Conservation (phyloP, 495 filamentous ascomycete species). For the Xylaria curta region DNA sequence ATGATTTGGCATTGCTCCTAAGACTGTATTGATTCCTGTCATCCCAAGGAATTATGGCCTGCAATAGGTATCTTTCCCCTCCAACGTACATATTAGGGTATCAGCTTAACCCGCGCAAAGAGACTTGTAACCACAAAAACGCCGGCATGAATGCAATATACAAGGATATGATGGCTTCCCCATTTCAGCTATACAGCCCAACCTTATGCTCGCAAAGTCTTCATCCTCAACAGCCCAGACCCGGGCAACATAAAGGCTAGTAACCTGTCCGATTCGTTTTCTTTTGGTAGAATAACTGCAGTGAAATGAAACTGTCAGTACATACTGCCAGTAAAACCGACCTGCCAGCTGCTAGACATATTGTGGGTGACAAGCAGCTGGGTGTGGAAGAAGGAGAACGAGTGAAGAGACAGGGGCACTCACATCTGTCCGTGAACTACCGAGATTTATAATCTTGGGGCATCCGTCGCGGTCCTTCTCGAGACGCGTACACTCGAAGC, state of each 20-base stretch:
- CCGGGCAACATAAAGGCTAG: conserved; percentile 49
- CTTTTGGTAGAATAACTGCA: conserved; percentile 59
- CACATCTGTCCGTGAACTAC: conserved; percentile 92
- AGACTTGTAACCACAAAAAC: conserved; percentile 33
- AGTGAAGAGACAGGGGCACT: conserved; percentile 41
- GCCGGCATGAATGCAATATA: conserved; percentile 35
- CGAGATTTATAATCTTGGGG: conserved; percentile 99
- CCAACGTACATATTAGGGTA: conserved; percentile 17
- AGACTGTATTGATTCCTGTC: not conserved
- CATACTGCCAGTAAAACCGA: not conserved
- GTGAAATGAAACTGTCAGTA: conserved; percentile 35
- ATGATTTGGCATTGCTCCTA: conserved; percentile 9
- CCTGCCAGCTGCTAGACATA: not conserved
- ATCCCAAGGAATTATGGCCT: not conserved
- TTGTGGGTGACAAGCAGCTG: not conserved
- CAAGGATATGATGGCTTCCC: conserved; percentile 16
- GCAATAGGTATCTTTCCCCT: not conserved
- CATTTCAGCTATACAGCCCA: not conserved
- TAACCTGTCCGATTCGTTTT: conserved; percentile 59
- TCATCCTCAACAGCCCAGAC: conserved; percentile 41
- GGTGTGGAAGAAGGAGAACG: not conserved
- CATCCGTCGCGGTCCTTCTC: conserved; percentile 98
- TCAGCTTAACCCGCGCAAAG: conserved; percentile 25
- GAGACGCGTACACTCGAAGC: conserved; percentile 96
- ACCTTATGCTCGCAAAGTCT: not conserved